A percentile compares a stretch with the other conserved stretches of the same genome.
Evolutionary conservation across 2,329 filamentous ascomycete species (phyloP).

Genomic region (Sordariomycetes sp.): DNA sequence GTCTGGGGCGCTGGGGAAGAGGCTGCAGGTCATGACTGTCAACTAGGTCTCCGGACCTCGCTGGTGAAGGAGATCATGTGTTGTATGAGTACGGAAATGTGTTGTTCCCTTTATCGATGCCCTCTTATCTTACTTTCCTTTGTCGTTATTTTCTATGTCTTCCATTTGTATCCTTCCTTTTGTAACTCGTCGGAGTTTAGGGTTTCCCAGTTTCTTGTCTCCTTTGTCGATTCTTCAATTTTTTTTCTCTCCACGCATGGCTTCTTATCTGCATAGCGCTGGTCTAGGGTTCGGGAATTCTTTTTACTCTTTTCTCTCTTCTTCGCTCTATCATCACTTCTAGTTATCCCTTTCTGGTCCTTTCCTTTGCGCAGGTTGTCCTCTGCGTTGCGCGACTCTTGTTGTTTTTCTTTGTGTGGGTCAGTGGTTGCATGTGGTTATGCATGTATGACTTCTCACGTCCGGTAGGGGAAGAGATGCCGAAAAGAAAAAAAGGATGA

Average conservation of each 20-base stretch:
- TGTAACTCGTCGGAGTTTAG: conserved; percentile 8
- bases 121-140: neutral
- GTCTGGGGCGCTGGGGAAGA: conserved; percentile 16
- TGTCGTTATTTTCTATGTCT: neutral
- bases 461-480: neutral
- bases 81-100: conserved; percentile 1
- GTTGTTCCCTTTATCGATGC: neutral
- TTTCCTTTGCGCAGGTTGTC: too few relatives aligned
- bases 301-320: neutral
- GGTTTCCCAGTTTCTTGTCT: conserved; percentile 5
- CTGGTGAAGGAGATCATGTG: neutral
- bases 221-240: conserved; percentile 7
- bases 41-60: conserved; percentile 18
- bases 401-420: neutral
- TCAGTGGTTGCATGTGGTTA: neutral
- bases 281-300: conserved; percentile 2
- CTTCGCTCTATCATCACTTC: too few relatives aligned
- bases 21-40: conserved; percentile 54
- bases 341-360: too few relatives aligned
- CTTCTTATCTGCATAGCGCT: conserved; percentile 5
- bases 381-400: too few relatives aligned
- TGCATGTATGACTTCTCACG: neutral
- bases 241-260: conserved; percentile 7
- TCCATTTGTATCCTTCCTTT: neutral
- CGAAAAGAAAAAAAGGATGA: neutral